A percentile compares a stretch with the other conserved stretches of the same genome.
phyloP scores from a whole-genome alignment of 148 eudicot genomes.

The Camellia lanceoleosa region DNA sequence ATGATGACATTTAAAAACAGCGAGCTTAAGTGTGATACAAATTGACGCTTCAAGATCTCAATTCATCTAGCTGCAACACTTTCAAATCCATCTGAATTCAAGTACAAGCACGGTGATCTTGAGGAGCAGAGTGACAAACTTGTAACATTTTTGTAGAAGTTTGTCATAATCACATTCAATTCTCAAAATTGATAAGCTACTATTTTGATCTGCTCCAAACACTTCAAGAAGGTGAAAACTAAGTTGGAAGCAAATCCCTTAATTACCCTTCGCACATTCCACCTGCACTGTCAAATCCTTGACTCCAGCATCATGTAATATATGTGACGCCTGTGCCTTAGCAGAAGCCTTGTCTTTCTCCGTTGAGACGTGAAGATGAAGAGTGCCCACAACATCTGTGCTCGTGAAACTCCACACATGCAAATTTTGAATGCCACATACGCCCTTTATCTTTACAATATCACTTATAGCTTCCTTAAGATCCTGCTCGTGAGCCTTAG shows the following conservation, averaged over 20 bases:
- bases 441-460: constrained; percentile 69
- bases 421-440: constrained; percentile 64
- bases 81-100: neutral
- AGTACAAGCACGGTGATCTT: neutral
- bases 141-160: neutral
- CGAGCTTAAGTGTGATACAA: neutral
- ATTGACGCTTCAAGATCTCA: neutral
- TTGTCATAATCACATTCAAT: neutral
- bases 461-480: constrained; percentile 54
- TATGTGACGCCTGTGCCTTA: constrained; percentile 47
- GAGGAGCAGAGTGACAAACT: neutral
- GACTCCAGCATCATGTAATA: constrained; percentile 64
- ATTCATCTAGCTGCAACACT: neutral
- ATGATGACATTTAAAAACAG: neutral
- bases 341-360: constrained; percentile 51
- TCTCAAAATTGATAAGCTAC: neutral
- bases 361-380: constrained; percentile 70
- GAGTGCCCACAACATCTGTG: constrained; percentile 71
- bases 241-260: neutral
- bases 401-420: constrained; percentile 93
- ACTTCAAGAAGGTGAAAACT: neutral
- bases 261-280: constrained; percentile 50
- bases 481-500: constrained; percentile 70
- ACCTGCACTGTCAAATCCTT: constrained; percentile 85
- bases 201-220: neutral